phyloP scores from a whole-genome alignment of 352 stramenopile species.

The Discostella stelligera region DNA sequence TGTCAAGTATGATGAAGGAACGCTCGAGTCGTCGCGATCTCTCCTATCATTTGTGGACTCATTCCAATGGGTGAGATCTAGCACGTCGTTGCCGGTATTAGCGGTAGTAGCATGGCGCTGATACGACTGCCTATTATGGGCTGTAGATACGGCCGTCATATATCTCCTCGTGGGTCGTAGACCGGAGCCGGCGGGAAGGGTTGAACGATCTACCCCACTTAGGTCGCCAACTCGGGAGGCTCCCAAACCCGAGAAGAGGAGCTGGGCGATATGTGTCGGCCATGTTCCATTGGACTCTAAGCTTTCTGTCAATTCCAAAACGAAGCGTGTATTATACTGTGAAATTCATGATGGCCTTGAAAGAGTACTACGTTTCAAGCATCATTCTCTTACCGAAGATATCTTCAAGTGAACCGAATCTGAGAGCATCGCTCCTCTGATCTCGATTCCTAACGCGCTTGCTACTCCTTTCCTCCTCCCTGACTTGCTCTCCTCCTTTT shows the following conservation, averaged over 20 bases:
- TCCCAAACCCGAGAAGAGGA: conserved; percentile 41
- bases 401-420: conserved; percentile 49
- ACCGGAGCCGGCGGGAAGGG: too few species aligned
- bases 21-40: background rate
- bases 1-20: background rate
- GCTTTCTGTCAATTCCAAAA: conserved; percentile 4
- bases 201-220: background rate
- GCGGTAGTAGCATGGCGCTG: background rate
- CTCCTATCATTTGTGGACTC: background rate
- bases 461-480: conserved; percentile 30
- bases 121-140: background rate
- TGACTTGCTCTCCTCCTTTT: background rate
- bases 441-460: conserved; percentile 68
- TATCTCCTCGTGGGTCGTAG: background rate
- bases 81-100: background rate
- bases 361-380: background rate
- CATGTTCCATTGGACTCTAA: conserved; percentile 35
- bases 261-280: conserved; percentile 46
- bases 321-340: background rate
- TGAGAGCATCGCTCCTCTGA: conserved; percentile 56
- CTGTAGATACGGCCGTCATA: background rate
- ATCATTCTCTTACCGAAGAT: conserved; percentile 55
- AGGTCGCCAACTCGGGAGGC: conserved; percentile 7
- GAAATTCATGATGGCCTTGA: too few species aligned
- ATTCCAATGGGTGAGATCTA: background rate